Evolutionary conservation across 768 basidiomycete genomes (phyloP).

Genomic region (Omphalotus guepiniiformis): DNA sequence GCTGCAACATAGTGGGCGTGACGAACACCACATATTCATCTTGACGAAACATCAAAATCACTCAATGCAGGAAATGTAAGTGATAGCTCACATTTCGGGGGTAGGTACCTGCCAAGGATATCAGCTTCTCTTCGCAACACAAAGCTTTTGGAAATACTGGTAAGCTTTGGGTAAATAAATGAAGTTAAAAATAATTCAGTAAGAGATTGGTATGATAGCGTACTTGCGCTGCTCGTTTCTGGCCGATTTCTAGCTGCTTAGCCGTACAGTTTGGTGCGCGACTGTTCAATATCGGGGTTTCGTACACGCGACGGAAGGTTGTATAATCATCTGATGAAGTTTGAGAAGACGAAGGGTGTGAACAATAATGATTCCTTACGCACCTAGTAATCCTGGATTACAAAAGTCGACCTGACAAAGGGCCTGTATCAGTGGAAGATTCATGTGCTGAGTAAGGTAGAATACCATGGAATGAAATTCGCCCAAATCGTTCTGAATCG

Average conservation of each 20-base stretch:
- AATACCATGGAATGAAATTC: constrained; percentile 96
- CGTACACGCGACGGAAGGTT: constrained; percentile 78
- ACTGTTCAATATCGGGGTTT: constrained; percentile 82
- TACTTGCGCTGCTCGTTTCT: constrained; percentile 70
- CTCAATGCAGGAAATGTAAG: too few species aligned
- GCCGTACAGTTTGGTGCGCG: constrained; percentile 69
- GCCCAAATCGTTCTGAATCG: constrained; percentile 92
- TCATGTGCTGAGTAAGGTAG: constrained; percentile 3
- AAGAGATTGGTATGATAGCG: background rate
- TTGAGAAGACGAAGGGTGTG: constrained; percentile 7
- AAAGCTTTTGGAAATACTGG: constrained; percentile 76
- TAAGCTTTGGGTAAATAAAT: too few species aligned
- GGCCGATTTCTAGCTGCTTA: constrained; percentile 75
- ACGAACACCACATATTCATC: constrained; percentile 99
- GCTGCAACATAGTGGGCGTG: constrained; percentile 79
- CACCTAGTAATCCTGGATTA: constrained; percentile 88
- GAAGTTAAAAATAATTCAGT: background rate
- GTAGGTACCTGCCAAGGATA: constrained; percentile 77
- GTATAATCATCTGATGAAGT: constrained; percentile 59
- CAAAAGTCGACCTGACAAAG: constrained; percentile 77
- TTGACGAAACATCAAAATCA: too few species aligned
- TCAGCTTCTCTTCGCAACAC: constrained; percentile 86
- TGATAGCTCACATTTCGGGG: constrained; percentile 85
- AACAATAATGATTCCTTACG: constrained; percentile 7
- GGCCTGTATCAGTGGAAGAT: background rate